Percentiles rank a stretch among this genome's conserved stretches.
Evolutionary conservation across 768 basidiomycete genomes (phyloP).

Genomic region (Tephrocybe sp.): DNA sequence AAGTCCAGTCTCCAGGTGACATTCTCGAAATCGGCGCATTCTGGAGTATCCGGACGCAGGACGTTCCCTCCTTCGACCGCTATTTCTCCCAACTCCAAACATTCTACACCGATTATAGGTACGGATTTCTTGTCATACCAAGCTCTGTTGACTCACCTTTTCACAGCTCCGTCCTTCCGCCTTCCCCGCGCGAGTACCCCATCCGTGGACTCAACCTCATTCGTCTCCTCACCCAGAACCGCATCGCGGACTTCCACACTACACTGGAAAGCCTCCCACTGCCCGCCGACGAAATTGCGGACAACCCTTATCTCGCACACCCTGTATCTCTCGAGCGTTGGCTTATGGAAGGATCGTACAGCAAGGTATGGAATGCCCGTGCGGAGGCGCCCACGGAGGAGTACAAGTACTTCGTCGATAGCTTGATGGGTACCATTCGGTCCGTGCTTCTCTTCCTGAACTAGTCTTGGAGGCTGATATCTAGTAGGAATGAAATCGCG

Average conservation of each 20-base stretch:
- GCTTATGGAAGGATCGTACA: constrained; percentile 99
- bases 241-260: constrained; percentile 97
- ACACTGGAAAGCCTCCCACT: constrained; percentile 86
- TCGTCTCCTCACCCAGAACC: constrained; percentile 90
- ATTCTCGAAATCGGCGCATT: constrained; percentile 96
- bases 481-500: constrained; percentile 88
- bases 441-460: constrained; percentile 29
- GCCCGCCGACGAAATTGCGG: constrained; percentile 63
- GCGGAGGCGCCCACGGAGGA: constrained; percentile 92
- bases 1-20: constrained; percentile 57
- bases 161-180: constrained; percentile 69
- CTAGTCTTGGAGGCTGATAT: not conserved
- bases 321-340: constrained; percentile 92
- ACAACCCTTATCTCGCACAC: constrained; percentile 77
- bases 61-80: constrained; percentile 91
- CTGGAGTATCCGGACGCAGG: constrained; percentile 86
- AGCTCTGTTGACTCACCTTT: not conserved
- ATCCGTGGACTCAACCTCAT: constrained; percentile 94
- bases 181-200: constrained; percentile 83
- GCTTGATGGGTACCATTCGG: constrained; percentile 93
- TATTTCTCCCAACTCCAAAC: constrained; percentile 91
- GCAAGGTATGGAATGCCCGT: constrained; percentile 95
- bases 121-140: not conserved
- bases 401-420: constrained; percentile 92
- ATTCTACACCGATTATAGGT: constrained; percentile 89